Evolutionary conservation across 2,329 filamentous ascomycete genomes (phyloP).

Genomic region (Aspergillus sp.): DNA sequence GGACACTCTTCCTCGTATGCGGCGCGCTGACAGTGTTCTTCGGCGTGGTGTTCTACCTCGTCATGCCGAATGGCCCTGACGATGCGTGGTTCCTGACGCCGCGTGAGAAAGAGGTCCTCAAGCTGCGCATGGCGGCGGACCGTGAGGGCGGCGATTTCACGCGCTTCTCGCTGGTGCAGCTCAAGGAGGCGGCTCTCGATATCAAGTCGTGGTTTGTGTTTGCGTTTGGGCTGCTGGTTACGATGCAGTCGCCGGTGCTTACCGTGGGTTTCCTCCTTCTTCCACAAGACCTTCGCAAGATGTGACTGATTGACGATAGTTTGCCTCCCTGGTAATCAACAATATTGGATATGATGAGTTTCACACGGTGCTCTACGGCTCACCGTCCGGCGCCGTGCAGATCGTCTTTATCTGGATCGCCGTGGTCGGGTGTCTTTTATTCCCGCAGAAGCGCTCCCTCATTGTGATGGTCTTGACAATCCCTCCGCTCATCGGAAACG

Average conservation of each 20-base stretch:
- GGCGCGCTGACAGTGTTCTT: constrained; percentile 46
- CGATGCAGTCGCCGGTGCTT: constrained; percentile 44
- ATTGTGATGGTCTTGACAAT: constrained; percentile 41
- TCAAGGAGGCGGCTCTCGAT: constrained; percentile 45
- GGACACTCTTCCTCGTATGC: constrained; percentile 49
- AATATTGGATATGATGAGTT: constrained; percentile 43
- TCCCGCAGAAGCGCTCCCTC: constrained; percentile 37
- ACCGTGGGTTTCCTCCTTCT: constrained; percentile 14
- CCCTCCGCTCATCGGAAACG: constrained; percentile 43
- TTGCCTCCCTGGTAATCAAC: constrained; percentile 50
- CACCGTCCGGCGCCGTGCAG: constrained; percentile 49
- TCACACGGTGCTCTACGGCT: constrained; percentile 47
- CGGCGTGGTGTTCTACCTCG: constrained; percentile 46
- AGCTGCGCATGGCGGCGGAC: constrained; percentile 23
- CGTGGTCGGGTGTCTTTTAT: constrained; percentile 38
- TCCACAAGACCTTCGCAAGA: too few species aligned
- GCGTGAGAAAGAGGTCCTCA: constrained; percentile 41
- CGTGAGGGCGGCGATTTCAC: constrained; percentile 39
- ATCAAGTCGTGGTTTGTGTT: constrained; percentile 44
- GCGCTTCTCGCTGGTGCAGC: constrained; percentile 42
- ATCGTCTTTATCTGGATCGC: constrained; percentile 47
- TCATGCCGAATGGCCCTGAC: constrained; percentile 47
- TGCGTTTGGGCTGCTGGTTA: constrained; percentile 45
- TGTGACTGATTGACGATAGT: constrained; percentile 14
- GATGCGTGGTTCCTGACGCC: constrained; percentile 50